A percentile compares a stretch with the other conserved stretches of the same genome.
phyloP scores from a whole-genome alignment of 805 yeast genomes.

The Schizosaccharomyces osmophilus region DNA sequence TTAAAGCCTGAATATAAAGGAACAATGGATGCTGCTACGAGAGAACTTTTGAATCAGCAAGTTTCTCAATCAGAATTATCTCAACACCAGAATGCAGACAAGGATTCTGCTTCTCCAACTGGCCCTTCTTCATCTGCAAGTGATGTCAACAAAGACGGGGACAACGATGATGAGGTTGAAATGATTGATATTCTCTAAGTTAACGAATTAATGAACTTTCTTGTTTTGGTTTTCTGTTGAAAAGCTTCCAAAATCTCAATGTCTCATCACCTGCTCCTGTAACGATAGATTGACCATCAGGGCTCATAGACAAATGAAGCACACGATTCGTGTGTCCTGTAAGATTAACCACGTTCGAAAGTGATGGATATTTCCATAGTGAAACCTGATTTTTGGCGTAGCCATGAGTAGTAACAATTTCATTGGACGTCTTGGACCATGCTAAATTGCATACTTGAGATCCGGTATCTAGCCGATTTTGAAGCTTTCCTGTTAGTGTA shows the following conservation, averaged over 20 bases:
- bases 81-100: not conserved
- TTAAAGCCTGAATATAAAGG: slow-evolving; percentile 70
- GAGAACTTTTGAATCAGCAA: not conserved
- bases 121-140: not conserved
- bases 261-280: slow-evolving; percentile 99
- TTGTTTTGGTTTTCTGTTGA: slow-evolving; percentile 11
- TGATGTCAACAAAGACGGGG: slow-evolving; percentile 2
- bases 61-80: not conserved
- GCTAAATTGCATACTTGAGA: slow-evolving; percentile 85
- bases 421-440: slow-evolving; percentile 84
- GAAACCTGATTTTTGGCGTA: slow-evolving; percentile 73
- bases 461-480: slow-evolving; percentile 75
- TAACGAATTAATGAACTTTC: not conserved
- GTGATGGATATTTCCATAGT: slow-evolving; percentile 78
- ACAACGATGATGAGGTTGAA: slow-evolving; percentile 2
- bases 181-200: slow-evolving; percentile 1
- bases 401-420: slow-evolving; percentile 85
- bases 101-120: not conserved
- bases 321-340: slow-evolving; percentile 91
- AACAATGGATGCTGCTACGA: not conserved
- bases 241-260: slow-evolving; percentile 80
- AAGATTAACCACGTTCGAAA: slow-evolving; percentile 80
- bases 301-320: slow-evolving; percentile 65
- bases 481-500: slow-evolving; percentile 46
- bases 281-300: slow-evolving; percentile 89